Evolutionary conservation across 2,329 filamentous ascomycete species (phyloP).

Genomic region (Aspergillus caelatus): DNA sequence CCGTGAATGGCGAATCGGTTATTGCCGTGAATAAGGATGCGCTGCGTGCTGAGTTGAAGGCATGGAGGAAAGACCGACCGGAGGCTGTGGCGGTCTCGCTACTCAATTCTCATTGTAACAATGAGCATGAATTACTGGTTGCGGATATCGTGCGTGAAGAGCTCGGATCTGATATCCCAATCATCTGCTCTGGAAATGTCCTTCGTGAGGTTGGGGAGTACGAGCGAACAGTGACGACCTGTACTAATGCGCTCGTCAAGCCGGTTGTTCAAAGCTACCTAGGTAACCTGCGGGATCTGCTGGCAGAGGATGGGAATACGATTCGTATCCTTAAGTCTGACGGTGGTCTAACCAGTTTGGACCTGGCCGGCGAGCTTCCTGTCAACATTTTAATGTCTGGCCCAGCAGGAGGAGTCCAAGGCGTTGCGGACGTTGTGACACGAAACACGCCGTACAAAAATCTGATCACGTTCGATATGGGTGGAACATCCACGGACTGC

Average conservation of each 20-base stretch:
- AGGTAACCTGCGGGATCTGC: conserved; percentile 42
- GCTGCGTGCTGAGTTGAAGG: conserved; percentile 42
- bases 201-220: conserved; percentile 54
- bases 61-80: conserved; percentile 44
- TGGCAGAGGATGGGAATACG: conserved; percentile 45
- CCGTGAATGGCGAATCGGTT: conserved; percentile 46
- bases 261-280: conserved; percentile 53
- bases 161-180: conserved; percentile 46
- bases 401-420: conserved; percentile 54
- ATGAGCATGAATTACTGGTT: conserved; percentile 45
- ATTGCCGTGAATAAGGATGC: conserved; percentile 42
- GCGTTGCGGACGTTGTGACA: conserved; percentile 51
- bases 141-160: conserved; percentile 45
- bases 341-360: conserved; percentile 51
- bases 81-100: conserved; percentile 52
- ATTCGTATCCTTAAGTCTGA: conserved; percentile 56
- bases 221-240: conserved; percentile 52
- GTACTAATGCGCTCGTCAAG: conserved; percentile 53
- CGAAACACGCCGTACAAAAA: conserved; percentile 52
- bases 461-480: conserved; percentile 55
- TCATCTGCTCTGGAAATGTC: conserved; percentile 51
- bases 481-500: conserved; percentile 55
- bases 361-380: conserved; percentile 49
- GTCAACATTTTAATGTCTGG: conserved; percentile 56
- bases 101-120: conserved; percentile 52